phyloP scores from a whole-genome alignment of 2,329 filamentous ascomycete species.

The Colletotrichum australisinense region DNA sequence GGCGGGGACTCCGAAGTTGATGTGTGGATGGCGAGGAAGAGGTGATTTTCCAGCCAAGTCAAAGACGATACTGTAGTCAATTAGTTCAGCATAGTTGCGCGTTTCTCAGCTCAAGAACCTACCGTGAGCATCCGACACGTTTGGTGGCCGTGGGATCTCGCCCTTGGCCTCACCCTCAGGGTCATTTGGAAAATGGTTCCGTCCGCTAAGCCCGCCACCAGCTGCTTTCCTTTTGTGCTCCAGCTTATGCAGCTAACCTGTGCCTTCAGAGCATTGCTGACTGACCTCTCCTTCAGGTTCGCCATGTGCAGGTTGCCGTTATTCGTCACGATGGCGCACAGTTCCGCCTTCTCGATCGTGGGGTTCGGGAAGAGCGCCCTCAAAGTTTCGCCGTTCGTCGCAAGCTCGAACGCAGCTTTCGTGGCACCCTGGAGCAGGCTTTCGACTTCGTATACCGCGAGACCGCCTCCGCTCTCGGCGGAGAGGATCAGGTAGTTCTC shows the following conservation, averaged over 20 bases:
- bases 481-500: constrained; percentile 87
- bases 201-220: constrained; percentile 86
- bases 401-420: constrained; percentile 78
- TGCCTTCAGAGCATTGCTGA: constrained; percentile 73
- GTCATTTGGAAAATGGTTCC: constrained; percentile 87
- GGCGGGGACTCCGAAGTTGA: constrained; percentile 67
- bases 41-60: constrained; percentile 87
- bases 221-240: constrained; percentile 93
- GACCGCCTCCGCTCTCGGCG: constrained; percentile 81
- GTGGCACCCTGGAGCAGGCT: constrained; percentile 74
- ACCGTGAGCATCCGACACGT: constrained; percentile 76
- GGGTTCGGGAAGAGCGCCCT: constrained; percentile 86
- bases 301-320: constrained; percentile 87
- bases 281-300: constrained; percentile 76
- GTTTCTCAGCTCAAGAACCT: constrained; percentile 45
- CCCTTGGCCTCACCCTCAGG: constrained; percentile 80
- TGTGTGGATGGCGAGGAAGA: constrained; percentile 87
- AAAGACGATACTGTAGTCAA: constrained; percentile 76
- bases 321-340: constrained; percentile 83
- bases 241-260: constrained; percentile 88
- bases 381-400: constrained; percentile 79
- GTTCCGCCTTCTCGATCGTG: constrained; percentile 74
- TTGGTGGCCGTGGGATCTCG: constrained; percentile 81
- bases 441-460: constrained; percentile 85
- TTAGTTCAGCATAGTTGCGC: constrained; percentile 41